phyloP scores from a whole-genome alignment of 176 grass and related monocot species.

The Thalia dealbata region DNA sequence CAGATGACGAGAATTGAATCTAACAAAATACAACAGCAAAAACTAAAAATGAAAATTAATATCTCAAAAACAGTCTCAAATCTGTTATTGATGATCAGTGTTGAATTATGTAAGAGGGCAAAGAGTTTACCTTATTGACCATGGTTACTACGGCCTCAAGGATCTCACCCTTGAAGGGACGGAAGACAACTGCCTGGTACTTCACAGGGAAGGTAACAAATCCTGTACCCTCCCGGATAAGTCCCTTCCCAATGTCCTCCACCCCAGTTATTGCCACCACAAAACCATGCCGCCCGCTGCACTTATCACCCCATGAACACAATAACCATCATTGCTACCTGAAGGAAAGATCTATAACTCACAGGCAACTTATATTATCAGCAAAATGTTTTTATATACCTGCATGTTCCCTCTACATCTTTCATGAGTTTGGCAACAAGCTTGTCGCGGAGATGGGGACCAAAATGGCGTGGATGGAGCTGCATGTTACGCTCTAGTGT shows the following conservation, averaged over 20 bases:
- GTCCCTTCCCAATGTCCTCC: slow-evolving; percentile 95
- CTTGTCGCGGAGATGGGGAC: slow-evolving; percentile 87
- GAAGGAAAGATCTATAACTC: not conserved
- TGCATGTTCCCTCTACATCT: slow-evolving; percentile 97
- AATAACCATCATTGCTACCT: not conserved
- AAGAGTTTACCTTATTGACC: slow-evolving; percentile 64
- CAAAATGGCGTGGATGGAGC: slow-evolving; percentile 92
- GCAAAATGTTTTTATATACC: slow-evolving; percentile 17
- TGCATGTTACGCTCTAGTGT: slow-evolving; percentile 95
- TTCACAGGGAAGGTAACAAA: slow-evolving; percentile 97
- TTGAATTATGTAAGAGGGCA: too few species aligned
- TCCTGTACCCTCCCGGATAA: slow-evolving; percentile 87
- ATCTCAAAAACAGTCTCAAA: too few species aligned
- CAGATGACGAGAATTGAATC: too few species aligned
- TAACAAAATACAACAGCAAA: too few species aligned
- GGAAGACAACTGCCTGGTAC: slow-evolving; percentile 94
- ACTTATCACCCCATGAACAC: not conserved
- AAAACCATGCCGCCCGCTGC: slow-evolving; percentile 85
- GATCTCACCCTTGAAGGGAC: slow-evolving; percentile 95
- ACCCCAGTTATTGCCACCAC: slow-evolving; percentile 93
- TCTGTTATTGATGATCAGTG: too few species aligned
- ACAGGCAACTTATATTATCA: not conserved
- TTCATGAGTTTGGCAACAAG: slow-evolving; percentile 97
- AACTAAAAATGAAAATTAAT: too few species aligned
- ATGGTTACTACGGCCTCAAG: slow-evolving; percentile 96